A percentile compares a stretch with the other conserved stretches of the same genome.
phyloP scores from a whole-genome alignment of 1,284 basidiomycete genomes.

The Ganoderma lingzhi region DNA sequence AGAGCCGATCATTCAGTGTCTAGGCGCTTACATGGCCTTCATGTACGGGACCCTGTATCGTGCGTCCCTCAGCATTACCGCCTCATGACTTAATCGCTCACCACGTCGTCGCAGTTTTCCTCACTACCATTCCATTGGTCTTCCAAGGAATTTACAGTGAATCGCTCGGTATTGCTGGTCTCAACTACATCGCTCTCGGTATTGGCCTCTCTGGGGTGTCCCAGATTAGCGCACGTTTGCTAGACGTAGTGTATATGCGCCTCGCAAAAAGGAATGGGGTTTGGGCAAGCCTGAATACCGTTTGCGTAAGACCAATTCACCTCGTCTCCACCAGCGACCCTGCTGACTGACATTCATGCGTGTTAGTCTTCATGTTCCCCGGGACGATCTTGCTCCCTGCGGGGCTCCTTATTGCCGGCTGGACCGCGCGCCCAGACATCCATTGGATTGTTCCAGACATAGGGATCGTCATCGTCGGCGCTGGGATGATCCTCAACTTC shows the following conservation, averaged over 20 bases:
- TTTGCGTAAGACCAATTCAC: constrained; percentile 33
- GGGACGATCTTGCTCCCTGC: constrained; percentile 61
- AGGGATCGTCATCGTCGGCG: constrained; percentile 62
- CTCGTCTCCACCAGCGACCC: background rate
- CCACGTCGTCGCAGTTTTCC: constrained; percentile 50
- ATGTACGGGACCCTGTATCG: constrained; percentile 62
- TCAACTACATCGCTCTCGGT: constrained; percentile 72
- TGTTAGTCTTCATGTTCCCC: constrained; percentile 65
- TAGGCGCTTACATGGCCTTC: constrained; percentile 58
- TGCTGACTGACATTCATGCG: background rate
- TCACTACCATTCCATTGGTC: constrained; percentile 73
- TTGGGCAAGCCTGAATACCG: constrained; percentile 65
- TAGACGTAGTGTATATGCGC: constrained; percentile 63
- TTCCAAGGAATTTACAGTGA: constrained; percentile 62
- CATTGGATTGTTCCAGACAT: constrained; percentile 78
- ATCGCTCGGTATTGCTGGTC: constrained; percentile 61
- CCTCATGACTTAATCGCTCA: background rate
- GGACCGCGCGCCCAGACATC: constrained; percentile 60
- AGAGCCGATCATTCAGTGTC: constrained; percentile 55
- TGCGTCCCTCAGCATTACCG: constrained; percentile 40
- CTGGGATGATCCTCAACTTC: constrained; percentile 61
- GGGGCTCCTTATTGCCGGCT: constrained; percentile 73
- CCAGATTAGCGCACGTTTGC: constrained; percentile 63
- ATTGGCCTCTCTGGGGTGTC: constrained; percentile 58
- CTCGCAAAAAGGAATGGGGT: constrained; percentile 59